Evolutionary conservation across 148 eudicot genomes (phyloP).

Genomic region (Chenopodium suecicum): DNA sequence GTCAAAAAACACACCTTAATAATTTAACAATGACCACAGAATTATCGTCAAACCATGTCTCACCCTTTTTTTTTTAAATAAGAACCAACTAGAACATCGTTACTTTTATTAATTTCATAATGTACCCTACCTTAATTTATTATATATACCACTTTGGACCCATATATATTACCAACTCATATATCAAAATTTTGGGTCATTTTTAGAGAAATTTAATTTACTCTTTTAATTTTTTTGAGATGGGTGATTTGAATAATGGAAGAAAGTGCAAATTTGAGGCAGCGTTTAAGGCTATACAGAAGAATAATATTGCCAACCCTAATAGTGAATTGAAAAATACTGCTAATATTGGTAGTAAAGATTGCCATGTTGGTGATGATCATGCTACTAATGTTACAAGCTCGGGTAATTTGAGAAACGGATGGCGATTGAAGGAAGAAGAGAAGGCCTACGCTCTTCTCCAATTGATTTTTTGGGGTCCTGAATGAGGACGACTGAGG

Average conservation of each 20-base stretch:
- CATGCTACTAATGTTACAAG: background rate
- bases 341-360: background rate
- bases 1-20: too few relatives aligned
- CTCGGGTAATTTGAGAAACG: background rate
- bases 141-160: slow-evolving; percentile 5
- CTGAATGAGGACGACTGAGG: slow-evolving; percentile 11
- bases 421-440: slow-evolving; percentile 18
- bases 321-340: background rate
- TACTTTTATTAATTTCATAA: background rate
- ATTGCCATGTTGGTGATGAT: background rate
- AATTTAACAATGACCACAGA: slow-evolving; percentile 6
- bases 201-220: background rate
- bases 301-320: background rate
- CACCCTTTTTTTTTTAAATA: too few relatives aligned
- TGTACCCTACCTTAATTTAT: background rate
- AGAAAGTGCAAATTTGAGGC: slow-evolving; percentile 29
- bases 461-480: slow-evolving; percentile 42
- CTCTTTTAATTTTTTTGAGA: background rate
- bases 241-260: background rate
- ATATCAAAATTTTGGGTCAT: background rate
- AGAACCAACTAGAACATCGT: background rate
- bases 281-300: slow-evolving; percentile 18
- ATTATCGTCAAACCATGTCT: slow-evolving; percentile 16
- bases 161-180: background rate
- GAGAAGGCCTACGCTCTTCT: slow-evolving; percentile 28